Base-by-base conservation (phyloP, 2,329 filamentous ascomycete species). In the Penicillium sp. region DNA sequence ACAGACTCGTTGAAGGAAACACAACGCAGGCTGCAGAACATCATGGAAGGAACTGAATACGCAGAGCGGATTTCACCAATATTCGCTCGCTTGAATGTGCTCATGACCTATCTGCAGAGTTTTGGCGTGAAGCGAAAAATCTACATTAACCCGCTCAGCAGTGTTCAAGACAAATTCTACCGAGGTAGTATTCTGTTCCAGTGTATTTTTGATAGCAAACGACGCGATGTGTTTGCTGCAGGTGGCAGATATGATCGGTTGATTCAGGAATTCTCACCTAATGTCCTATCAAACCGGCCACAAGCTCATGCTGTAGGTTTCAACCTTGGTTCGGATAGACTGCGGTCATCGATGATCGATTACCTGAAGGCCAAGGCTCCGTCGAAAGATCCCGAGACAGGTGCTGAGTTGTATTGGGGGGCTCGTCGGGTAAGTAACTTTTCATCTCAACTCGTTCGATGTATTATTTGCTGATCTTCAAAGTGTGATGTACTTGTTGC, bases 161-260 rank as follows among this genome's bases (percentile, higher is more conserved):
- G 90, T 71, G 84, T 95, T 67, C 96, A 96, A 67, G 92, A 97
- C 69, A 89, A 88, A 54, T 97, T 97, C 70, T 99, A 94, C 72
- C 80, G 84, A 17, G 88, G 89, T 1, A 92, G 92, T 8, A 80
- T 97, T 28, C 79, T 97, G 41, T 97, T 99, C 70, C 90, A 95
- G 58, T 97, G 91, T 67, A 77, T 97, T 2, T 91, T 92, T 61
- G 93, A 97, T 70, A 95, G 91, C 70, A 84, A 88, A 58, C 87
- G 84, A 57, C 78, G 80, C 64, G 88, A 94, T 63, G 90, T 97
- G 0, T 91, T 97, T 67, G 94, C 93, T 6, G 94, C 92, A 31
- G 94, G 95, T 48, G 94, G 94, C 2, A 85, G 94, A 46, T 99
- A 99, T 70, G 95, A 99, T 70, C 85, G 86, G 45, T 78, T 99